Evolutionary conservation across 176 grass and related monocot genomes (phyloP).

Genomic region (Elymus sibiricus): DNA sequence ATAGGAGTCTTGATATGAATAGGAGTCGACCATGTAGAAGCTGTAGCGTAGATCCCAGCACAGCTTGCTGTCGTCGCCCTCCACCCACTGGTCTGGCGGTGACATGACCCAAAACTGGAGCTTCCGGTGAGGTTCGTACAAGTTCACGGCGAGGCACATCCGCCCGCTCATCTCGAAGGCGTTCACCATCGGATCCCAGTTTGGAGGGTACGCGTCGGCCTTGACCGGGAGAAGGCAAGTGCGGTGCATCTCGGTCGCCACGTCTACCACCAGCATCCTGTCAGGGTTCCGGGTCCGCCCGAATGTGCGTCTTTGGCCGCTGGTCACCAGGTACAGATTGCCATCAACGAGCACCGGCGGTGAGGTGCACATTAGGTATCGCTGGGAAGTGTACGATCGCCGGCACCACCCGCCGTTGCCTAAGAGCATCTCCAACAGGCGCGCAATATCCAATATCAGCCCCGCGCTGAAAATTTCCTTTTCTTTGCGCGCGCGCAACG

Average conservation of each 20-base stretch:
- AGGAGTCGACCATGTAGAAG: not conserved
- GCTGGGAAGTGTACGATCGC: not conserved
- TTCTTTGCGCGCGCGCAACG: too few species aligned
- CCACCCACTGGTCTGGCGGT: not conserved
- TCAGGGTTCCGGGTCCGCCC: not conserved
- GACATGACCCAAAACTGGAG: conserved; percentile 1
- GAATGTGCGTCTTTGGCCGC: too few species aligned
- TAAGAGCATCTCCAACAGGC: too few species aligned
- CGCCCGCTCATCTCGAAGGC: not conserved
- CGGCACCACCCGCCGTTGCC: not conserved
- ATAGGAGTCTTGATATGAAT: too few species aligned
- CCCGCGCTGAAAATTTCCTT: too few species aligned
- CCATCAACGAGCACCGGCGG: not conserved
- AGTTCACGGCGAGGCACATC: not conserved
- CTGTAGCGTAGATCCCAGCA: not conserved
- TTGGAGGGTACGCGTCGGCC: not conserved
- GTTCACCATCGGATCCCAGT: not conserved
- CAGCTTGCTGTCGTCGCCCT: not conserved
- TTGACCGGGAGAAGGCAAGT: not conserved
- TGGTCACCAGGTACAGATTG: not conserved
- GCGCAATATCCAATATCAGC: too few species aligned
- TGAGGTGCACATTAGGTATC: not conserved
- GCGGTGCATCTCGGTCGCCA: not conserved
- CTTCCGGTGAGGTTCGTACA: too few species aligned
- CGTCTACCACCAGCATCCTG: not conserved